Evolutionary conservation across 2,329 filamentous ascomycete genomes (phyloP).

Genomic region (Thyridium curvatum): DNA sequence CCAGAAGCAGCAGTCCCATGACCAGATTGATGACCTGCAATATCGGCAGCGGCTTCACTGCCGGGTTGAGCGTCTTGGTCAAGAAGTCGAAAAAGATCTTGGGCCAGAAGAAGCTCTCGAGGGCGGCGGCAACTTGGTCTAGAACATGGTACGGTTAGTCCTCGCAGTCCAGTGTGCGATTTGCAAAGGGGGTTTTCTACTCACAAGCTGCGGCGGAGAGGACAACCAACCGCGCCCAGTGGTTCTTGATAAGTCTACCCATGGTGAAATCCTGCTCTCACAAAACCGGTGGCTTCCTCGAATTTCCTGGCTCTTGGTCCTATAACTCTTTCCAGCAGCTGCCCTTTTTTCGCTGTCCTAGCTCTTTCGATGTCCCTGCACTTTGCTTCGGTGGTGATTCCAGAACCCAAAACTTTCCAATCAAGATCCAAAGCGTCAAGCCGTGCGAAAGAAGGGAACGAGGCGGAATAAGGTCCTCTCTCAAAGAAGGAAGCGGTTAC

Average conservation of each 20-base stretch:
- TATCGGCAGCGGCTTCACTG: slow-evolving; percentile 80
- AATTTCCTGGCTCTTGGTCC: slow-evolving; percentile 4
- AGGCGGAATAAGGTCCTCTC: slow-evolving; percentile 8
- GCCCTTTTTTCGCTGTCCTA: slow-evolving; percentile 4
- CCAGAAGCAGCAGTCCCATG: slow-evolving; percentile 70
- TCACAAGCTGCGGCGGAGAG: slow-evolving; percentile 75
- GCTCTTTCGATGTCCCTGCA: slow-evolving; percentile 3
- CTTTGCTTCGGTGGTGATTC: slow-evolving; percentile 2
- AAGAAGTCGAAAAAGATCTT: slow-evolving; percentile 98
- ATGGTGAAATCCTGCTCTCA: slow-evolving; percentile 43
- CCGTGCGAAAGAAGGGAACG: slow-evolving; percentile 11
- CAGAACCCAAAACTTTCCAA: slow-evolving; percentile 12
- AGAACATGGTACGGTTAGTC: slow-evolving; percentile 1
- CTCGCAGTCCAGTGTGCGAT: too few relatives aligned
- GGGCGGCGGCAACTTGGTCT: slow-evolving; percentile 82
- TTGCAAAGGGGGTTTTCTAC: slow-evolving; percentile 14
- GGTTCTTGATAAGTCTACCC: slow-evolving; percentile 99
- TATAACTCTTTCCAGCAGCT: slow-evolving; percentile 11
- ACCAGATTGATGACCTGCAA: slow-evolving; percentile 87
- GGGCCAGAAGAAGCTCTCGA: slow-evolving; percentile 94
- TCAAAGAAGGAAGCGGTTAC: slow-evolving; percentile 10
- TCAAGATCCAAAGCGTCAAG: slow-evolving; percentile 6
- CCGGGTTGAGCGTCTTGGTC: slow-evolving; percentile 80
- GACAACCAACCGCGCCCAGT: slow-evolving; percentile 93
- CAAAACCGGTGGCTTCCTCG: not conserved